These are phyloP conservation scores for Fomitiporia mediterranea DNA, from an alignment of 1,284 basidiomycete species.

Conservation along the genomic window DNA sequence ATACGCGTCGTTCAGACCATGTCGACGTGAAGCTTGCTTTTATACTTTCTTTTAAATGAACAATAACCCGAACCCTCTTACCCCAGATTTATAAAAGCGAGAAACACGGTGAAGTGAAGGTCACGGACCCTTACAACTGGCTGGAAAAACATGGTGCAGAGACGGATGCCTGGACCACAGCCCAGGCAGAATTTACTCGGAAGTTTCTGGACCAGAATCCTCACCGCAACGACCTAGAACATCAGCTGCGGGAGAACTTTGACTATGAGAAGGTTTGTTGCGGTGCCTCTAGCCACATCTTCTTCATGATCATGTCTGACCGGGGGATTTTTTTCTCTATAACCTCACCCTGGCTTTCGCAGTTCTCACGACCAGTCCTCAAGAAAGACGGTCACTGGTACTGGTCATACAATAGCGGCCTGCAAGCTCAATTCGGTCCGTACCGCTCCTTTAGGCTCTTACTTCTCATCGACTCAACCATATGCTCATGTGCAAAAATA, in stretches of 20 bases:
- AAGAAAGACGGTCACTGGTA: constrained; percentile 71
- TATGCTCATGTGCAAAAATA: background rate
- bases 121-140: constrained; percentile 73
- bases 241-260: constrained; percentile 56
- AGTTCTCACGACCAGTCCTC: constrained; percentile 60
- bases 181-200: constrained; percentile 59
- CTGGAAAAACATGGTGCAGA: constrained; percentile 59
- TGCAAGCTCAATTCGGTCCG: constrained; percentile 60
- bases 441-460: background rate
- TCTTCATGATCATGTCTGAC: no score
- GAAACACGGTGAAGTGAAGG: constrained; percentile 50
- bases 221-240: constrained; percentile 53
- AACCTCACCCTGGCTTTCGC: background rate
- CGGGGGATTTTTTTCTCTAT: no score
- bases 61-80: background rate
- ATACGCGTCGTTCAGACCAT: constrained; percentile 57
- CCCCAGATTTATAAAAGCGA: constrained; percentile 53
- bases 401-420: constrained; percentile 70
- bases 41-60: background rate
- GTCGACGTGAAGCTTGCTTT: constrained; percentile 38
- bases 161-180: constrained; percentile 58
- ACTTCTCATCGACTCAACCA: background rate
- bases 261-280: constrained; percentile 64
- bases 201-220: constrained; percentile 57
- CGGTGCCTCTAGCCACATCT: background rate